Base-by-base conservation (phyloP, 331 rosid species). In the Ulmus americana region DNA sequence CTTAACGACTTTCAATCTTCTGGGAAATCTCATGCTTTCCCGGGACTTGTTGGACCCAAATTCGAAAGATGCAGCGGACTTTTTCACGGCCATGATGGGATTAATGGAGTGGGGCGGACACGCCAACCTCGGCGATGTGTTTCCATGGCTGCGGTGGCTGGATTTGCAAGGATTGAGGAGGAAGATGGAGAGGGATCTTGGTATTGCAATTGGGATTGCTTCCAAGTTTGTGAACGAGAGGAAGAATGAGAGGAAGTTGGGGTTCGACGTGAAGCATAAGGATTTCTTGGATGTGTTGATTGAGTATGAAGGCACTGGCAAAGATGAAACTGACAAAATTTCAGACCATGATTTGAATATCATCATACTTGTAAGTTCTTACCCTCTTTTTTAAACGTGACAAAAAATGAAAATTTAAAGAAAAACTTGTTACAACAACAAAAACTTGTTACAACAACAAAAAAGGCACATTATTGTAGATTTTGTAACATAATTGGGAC, bases 251-350 rank as follows among this genome's bases (percentile, higher is more conserved):
- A 35, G 10, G n/a, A 12, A 12, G 4, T 39, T 0, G 39, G 9
- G 10, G 38, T 15, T 5, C 46, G 64, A 8, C 49, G 40, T 3
- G 15, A 57, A n/a, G 4, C 14, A 44, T 2, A 77, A 57, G 70
- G 94, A 88, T 47, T 88, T 88, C 67, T 68, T 88, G 65, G 90
- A 88, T 67, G 81, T 85, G 46, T 61, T 88, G 67, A 83, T 88
- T 13, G 85, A 85, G 48, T 80, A 71, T 61, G 75, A 80, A 69
- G 80, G 70, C 42, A 72, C 52, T 48, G 84, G 78, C 13, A 77
- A 41, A 22, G 74, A 64, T 5, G 79, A 79, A 15, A 68, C 83
- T 1, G 52, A 45, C 39, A 68, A 65, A 10, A 51, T 86, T 38
- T 77, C 88, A 5, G 77, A 73, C 10, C 69, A 63, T 11, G 84